Conservation (phyloP, 352 stramenopile species). For the Phytophthora cactorum region DNA sequence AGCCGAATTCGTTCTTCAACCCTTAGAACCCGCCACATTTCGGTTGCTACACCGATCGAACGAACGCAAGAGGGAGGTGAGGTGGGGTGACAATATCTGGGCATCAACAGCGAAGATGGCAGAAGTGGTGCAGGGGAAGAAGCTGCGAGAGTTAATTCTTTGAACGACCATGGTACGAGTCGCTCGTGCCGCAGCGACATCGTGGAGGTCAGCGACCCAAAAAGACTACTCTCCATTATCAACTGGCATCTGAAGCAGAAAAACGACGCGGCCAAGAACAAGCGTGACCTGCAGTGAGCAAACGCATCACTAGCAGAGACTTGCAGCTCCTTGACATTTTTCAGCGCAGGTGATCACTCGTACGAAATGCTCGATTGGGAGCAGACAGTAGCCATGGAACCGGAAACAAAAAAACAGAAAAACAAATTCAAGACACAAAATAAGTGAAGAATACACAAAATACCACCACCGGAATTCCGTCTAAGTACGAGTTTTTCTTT, state of each 20-base stretch:
- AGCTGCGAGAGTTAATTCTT: constrained; percentile 12
- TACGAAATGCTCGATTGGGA: constrained; percentile 12
- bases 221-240: constrained; percentile 10
- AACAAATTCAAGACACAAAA: not conserved
- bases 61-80: constrained; percentile 5
- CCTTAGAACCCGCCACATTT: constrained; percentile 40
- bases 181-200: not conserved
- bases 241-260: constrained; percentile 22
- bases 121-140: constrained; percentile 6
- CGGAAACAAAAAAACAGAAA: constrained; percentile 4
- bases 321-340: constrained; percentile 2
- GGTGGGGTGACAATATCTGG: constrained; percentile 4
- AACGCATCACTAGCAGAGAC: constrained; percentile 19
- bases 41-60: constrained; percentile 11
- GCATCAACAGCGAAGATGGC: constrained; percentile 8
- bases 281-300: constrained; percentile 16
- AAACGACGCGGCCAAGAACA: constrained; percentile 18
- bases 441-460: not conserved
- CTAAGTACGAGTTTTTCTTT: constrained; percentile 26
- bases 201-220: constrained; percentile 3
- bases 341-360: not conserved
- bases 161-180: constrained; percentile 7
- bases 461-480: constrained; percentile 23
- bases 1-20: constrained; percentile 69
- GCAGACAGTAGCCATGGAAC: constrained; percentile 10